Evolutionary conservation across 1,139 yeast genomes (phyloP), one percentile per base, ranked within the genome.

Genomic region (Lodderomyces orthopsilosis): DNA sequence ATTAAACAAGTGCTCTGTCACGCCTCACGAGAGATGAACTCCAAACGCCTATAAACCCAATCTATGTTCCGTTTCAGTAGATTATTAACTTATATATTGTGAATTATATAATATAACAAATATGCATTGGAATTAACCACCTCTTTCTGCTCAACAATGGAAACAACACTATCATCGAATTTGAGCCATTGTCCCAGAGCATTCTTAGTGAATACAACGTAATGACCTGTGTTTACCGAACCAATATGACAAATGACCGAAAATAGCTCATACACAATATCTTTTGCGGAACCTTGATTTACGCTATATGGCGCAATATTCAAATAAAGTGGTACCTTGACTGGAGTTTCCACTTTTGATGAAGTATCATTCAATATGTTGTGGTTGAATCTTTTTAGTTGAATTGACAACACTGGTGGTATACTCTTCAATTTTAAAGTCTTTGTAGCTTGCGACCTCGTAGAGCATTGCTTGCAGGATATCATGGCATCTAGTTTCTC

Each of bases 161-260:
- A 79, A n/a, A 93, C 86, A 55, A 84, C 81, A 21, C 94, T 83
- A 64, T 93, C 98, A 59, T 93, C 96, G 61, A 90, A 91, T 60
- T 81, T 83, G 58, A 85, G 85, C 98, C 98, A 93, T 56, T 75
- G 66, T 14, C 91, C 90, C 38, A 78, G 76, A 15, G 79, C 71
- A 50, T 76, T 79, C 59, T 90, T 91, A 49, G 87, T 76, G 54
- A 84, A 77, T 18, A 94, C 86, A 14, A 91, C 77, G 60, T 93
- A 93, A 63, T 93, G 98, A 10, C 98, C 98, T 1, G 97, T 93
- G 58, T 89, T 88, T 5, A 91, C 94, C 21, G 93, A 83, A 1
- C 98, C 98, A 38, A 82, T 82, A 61, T 93, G 98, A 55, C 91
- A 82, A 9, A 93, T 84, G 34, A 90, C 79, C 1, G 94, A 96